A percentile compares a stretch with the other conserved stretches of the same genome.
Conservation (phyloP, 2,329 filamentous ascomycete species). For the Setomelanomma holmii region DNA sequence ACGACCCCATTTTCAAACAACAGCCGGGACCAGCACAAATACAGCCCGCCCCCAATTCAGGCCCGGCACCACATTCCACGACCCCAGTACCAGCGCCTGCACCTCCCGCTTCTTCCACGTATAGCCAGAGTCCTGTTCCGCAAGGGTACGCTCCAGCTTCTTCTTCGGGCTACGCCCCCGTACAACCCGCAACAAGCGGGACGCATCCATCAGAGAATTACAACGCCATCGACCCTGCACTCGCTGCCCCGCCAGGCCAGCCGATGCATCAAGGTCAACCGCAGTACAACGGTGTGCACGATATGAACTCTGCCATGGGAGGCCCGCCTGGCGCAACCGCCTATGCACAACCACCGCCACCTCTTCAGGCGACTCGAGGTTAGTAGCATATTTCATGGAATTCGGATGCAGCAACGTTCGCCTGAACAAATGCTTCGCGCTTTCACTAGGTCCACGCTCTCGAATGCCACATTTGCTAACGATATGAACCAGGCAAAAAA, state of each 20-base stretch:
- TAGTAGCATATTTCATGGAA: constrained; percentile 4
- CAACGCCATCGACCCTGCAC: constrained; percentile 70
- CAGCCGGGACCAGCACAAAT: constrained; percentile 73
- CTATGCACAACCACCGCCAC: constrained; percentile 17
- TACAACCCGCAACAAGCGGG: constrained; percentile 44
- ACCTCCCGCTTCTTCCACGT: constrained; percentile 42
- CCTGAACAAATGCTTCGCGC: not conserved
- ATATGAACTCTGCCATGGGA: constrained; percentile 42
- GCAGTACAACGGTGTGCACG: constrained; percentile 42
- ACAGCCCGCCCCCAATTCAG: constrained; percentile 69
- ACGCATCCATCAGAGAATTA: constrained; percentile 58
- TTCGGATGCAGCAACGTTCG: not conserved
- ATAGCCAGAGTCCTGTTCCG: constrained; percentile 48
- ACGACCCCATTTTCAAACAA: constrained; percentile 86
- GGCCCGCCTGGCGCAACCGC: constrained; percentile 26
- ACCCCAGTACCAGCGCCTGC: constrained; percentile 40
- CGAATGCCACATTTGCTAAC: constrained; percentile 1
- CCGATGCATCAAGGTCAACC: constrained; percentile 37
- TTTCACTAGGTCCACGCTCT: too few relatives aligned
- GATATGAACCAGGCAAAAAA: constrained; percentile 39
- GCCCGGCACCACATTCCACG: constrained; percentile 43
- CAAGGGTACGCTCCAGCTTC: constrained; percentile 55
- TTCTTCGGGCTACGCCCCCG: constrained; percentile 49
- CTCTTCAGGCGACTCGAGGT: constrained; percentile 40
- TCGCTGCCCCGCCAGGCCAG: constrained; percentile 57